These are phyloP conservation scores for Starmerella sirachaensis DNA, from an alignment of 805 yeast genomes.

Conservation along the genomic window DNA sequence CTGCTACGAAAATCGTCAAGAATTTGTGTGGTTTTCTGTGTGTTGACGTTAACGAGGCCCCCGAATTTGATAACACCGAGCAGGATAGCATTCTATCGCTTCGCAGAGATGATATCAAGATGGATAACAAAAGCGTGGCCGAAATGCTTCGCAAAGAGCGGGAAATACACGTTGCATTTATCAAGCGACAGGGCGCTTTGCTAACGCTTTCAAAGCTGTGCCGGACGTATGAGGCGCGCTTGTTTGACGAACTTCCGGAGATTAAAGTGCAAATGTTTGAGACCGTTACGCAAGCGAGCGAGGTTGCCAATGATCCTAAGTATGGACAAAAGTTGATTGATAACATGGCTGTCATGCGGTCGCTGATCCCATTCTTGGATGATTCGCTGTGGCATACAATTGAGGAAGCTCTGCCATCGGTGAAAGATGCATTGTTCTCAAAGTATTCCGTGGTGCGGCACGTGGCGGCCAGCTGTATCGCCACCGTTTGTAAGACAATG, in stretches of 20 bases:
- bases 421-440: constrained; percentile 48
- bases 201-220: constrained; percentile 53
- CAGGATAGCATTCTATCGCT: constrained; percentile 53
- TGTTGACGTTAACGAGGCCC: constrained; percentile 92
- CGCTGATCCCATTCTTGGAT: constrained; percentile 54
- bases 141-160: constrained; percentile 39
- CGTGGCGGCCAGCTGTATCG: constrained; percentile 80
- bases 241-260: constrained; percentile 56
- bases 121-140: constrained; percentile 47
- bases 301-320: constrained; percentile 16
- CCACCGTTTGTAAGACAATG: constrained; percentile 57
- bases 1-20: constrained; percentile 78
- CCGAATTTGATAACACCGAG: constrained; percentile 67
- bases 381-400: constrained; percentile 35
- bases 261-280: constrained; percentile 52
- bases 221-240: constrained; percentile 37
- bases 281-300: constrained; percentile 36
- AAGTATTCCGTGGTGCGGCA: constrained; percentile 74
- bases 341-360: constrained; percentile 68
- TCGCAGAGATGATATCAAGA: constrained; percentile 34
- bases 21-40: constrained; percentile 87
- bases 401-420: constrained; percentile 37
- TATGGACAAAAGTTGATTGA: constrained; percentile 61
- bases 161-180: constrained; percentile 42
- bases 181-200: constrained; percentile 77